phyloP scores from a whole-genome alignment of 1,284 basidiomycete species.

The Porodaedalea pini region DNA sequence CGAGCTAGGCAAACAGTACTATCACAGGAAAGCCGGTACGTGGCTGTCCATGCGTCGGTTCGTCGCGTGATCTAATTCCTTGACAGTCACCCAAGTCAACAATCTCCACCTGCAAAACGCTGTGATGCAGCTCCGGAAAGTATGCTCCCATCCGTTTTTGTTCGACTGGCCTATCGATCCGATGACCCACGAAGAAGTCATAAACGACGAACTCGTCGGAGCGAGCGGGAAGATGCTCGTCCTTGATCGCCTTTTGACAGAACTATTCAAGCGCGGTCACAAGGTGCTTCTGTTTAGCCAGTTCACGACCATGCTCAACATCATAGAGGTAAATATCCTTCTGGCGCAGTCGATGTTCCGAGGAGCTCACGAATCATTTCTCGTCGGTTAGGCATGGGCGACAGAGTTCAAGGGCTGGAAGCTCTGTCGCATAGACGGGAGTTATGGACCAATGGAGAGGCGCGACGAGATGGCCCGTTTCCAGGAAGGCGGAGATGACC shows the following conservation, averaged over 20 bases:
- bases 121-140: conserved; percentile 93
- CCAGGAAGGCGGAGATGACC: conserved; percentile 67
- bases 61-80: conserved; percentile 11
- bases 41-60: conserved; percentile 18
- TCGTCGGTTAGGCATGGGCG: conserved; percentile 73
- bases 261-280: conserved; percentile 79
- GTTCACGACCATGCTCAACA: conserved; percentile 94
- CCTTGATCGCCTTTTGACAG: conserved; percentile 82
- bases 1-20: conserved; percentile 43
- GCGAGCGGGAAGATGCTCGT: conserved; percentile 97
- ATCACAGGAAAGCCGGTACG: conserved; percentile 58
- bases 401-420: conserved; percentile 74
- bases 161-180: conserved; percentile 86
- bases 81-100: conserved; percentile 75
- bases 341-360: conserved; percentile 6
- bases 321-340: conserved; percentile 68
- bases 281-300: conserved; percentile 94
- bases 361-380: conserved; percentile 6
- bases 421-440: conserved; percentile 90
- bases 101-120: conserved; percentile 91
- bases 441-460: conserved; percentile 74
- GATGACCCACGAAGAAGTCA: conserved; percentile 51
- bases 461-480: conserved; percentile 83
- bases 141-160: conserved; percentile 91
- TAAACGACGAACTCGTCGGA: conserved; percentile 77